Percentiles rank a stretch among this genome's conserved stretches.
Evolutionary conservation across 2,329 filamentous ascomycete genomes (phyloP).

Genomic region (Macrophomina phaseolina): DNA sequence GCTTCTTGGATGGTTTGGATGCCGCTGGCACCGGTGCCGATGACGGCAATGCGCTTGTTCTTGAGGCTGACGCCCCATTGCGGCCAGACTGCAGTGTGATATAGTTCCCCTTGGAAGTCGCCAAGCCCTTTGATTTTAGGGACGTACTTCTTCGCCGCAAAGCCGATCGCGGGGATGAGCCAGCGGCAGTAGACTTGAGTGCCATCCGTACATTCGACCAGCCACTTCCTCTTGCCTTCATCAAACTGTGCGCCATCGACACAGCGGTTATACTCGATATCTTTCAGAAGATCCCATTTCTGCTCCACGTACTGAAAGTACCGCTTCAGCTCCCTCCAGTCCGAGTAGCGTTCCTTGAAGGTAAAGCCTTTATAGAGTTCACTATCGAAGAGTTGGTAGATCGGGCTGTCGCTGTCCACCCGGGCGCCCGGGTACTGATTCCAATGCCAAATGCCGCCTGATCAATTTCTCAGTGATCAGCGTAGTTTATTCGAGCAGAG

Average conservation of each 20-base stretch:
- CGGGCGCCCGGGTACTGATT: slow-evolving; percentile 42
- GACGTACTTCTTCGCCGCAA: slow-evolving; percentile 36
- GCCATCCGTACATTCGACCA: slow-evolving; percentile 54
- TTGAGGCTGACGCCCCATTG: slow-evolving; percentile 21
- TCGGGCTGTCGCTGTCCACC: slow-evolving; percentile 38
- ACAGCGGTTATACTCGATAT: slow-evolving; percentile 48
- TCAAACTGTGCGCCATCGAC: slow-evolving; percentile 53
- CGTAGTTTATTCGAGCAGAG: too few species aligned
- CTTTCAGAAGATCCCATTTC: slow-evolving; percentile 33
- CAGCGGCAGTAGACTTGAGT: slow-evolving; percentile 49
- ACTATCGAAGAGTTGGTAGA: slow-evolving; percentile 40
- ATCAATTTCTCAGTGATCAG: background rate
- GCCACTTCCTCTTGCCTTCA: slow-evolving; percentile 31
- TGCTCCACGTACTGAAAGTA: slow-evolving; percentile 38
- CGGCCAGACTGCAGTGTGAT: slow-evolving; percentile 19
- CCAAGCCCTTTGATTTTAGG: slow-evolving; percentile 43
- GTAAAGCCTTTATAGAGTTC: slow-evolving; percentile 36
- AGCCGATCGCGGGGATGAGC: slow-evolving; percentile 53
- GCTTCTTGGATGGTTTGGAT: slow-evolving; percentile 32
- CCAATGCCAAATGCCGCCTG: slow-evolving; percentile 46
- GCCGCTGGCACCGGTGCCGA: slow-evolving; percentile 26
- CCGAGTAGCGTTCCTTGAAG: slow-evolving; percentile 33
- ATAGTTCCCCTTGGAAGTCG: slow-evolving; percentile 9
- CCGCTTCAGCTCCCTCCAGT: slow-evolving; percentile 34
- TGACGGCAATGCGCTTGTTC: slow-evolving; percentile 26